These are phyloP conservation scores for Monotropa hypopitys DNA, from an alignment of 179 eudicot genomes.

Conservation along the genomic window DNA sequence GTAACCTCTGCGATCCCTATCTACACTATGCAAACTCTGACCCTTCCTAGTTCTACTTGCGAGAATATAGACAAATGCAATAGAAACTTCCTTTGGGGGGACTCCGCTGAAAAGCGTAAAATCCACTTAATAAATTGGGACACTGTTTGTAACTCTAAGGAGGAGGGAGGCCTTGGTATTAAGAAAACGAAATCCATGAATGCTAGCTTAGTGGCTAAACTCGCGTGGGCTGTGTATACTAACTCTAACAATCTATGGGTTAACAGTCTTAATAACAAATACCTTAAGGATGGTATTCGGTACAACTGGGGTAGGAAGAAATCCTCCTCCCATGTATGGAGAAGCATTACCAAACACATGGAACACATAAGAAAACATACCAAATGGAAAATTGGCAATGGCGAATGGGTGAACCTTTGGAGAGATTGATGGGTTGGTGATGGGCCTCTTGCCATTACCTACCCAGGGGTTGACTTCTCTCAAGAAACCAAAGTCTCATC, in stretches of 20 bases:
- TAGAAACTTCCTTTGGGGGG: conserved; percentile 5
- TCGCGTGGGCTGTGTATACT: not conserved
- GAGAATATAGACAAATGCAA: not conserved
- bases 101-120: not conserved
- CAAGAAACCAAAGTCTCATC: no score
- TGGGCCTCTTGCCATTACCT: no score
- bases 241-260: not conserved
- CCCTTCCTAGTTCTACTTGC: not conserved
- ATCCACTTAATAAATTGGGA: not conserved
- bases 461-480: no score
- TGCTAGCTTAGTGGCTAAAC: not conserved
- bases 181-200: not conserved
- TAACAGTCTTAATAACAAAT: not conserved
- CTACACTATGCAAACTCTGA: not conserved
- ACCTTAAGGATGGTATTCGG: not conserved
- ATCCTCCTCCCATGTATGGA: not conserved
- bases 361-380: not conserved
- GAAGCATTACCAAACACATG: not conserved
- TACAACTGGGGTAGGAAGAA: not conserved
- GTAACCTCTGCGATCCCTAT: not conserved
- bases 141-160: not conserved
- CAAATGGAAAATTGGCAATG: not conserved
- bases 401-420: not conserved
- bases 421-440: not conserved
- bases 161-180: not conserved